Evolutionary conservation across 2,329 filamentous ascomycete genomes (phyloP).

Genomic region (Escovopsis weberi): DNA sequence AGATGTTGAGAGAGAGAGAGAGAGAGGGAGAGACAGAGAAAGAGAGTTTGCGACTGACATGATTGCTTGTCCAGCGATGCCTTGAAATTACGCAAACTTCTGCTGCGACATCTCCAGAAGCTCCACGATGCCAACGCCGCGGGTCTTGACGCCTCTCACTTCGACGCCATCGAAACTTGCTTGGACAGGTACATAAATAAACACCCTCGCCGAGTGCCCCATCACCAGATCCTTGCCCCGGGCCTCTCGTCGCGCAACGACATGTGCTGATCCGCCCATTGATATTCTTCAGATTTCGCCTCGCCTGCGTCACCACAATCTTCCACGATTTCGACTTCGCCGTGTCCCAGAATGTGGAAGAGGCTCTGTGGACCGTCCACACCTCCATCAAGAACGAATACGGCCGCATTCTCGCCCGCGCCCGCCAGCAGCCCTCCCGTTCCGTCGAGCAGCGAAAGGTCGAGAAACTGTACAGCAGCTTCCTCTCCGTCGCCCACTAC

Average conservation of each 20-base stretch:
- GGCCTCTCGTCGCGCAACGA: not conserved
- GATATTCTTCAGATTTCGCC: conserved; percentile 44
- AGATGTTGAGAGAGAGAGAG: not conserved
- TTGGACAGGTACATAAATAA: conserved; percentile 26
- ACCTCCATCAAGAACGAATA: conserved; percentile 65
- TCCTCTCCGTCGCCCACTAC: conserved; percentile 73
- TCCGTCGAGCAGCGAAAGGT: conserved; percentile 58
- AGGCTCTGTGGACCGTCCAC: conserved; percentile 66
- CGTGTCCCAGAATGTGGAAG: conserved; percentile 48
- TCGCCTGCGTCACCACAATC: conserved; percentile 56
- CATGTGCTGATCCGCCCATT: not conserved
- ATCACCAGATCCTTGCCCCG: not conserved
- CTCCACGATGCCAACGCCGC: conserved; percentile 22
- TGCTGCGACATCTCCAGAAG: conserved; percentile 29
- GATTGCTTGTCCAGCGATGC: conserved; percentile 20
- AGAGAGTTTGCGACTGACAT: conserved; percentile 4
- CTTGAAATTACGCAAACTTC: conserved; percentile 27
- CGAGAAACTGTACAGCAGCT: conserved; percentile 67
- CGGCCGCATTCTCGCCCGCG: conserved; percentile 49
- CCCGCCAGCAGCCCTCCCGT: conserved; percentile 34
- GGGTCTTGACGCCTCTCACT: conserved; percentile 25
- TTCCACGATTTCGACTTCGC: conserved; percentile 59
- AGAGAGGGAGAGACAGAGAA: not conserved
- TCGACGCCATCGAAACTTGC: conserved; percentile 28
- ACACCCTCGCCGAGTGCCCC: no score